These are phyloP conservation scores for Monsonia emarginata DNA, from an alignment of 441 rosid species.

Conservation along the genomic window DNA sequence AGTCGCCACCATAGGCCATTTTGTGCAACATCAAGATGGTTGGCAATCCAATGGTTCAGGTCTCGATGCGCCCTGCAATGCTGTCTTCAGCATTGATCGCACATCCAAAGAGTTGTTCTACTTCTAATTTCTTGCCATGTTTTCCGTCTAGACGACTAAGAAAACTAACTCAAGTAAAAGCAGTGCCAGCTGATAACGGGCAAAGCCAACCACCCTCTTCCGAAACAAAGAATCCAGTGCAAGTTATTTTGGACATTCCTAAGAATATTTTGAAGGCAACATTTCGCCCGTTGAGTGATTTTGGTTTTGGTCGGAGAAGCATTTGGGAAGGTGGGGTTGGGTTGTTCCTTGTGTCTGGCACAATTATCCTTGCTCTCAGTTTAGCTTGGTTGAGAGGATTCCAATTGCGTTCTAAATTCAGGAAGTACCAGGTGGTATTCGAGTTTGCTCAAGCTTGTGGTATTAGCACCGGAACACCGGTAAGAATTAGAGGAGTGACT, in stretches of 20 bases:
- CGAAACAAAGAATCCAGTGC: constrained; percentile 44
- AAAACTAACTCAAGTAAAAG: constrained; percentile 29
- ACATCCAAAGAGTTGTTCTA: constrained; percentile 30
- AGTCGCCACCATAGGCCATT: neutral
- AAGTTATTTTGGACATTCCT: constrained; percentile 59
- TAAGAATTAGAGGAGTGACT: constrained; percentile 88
- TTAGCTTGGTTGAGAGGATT: constrained; percentile 85
- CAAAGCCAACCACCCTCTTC: constrained; percentile 40
- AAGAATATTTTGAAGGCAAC: constrained; percentile 66
- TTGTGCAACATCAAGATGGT: constrained; percentile 34
- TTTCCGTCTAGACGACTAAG: constrained; percentile 44
- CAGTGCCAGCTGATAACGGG: constrained; percentile 41
- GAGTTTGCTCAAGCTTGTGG: constrained; percentile 79
- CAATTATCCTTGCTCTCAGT: constrained; percentile 65
- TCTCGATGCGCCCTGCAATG: constrained; percentile 36
- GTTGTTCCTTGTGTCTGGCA: constrained; percentile 75
- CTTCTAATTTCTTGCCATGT: constrained; percentile 36
- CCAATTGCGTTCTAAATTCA: constrained; percentile 65
- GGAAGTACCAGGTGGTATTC: constrained; percentile 68
- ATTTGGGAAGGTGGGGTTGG: constrained; percentile 99
- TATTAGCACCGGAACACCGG: constrained; percentile 78
- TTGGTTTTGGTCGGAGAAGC: constrained; percentile 77
- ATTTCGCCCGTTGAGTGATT: constrained; percentile 65
- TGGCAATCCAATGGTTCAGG: constrained; percentile 38
- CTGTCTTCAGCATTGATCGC: constrained; percentile 32